Base-by-base conservation (phyloP, 2,329 filamentous ascomycete genomes). In the Sporothrix globosa region DNA sequence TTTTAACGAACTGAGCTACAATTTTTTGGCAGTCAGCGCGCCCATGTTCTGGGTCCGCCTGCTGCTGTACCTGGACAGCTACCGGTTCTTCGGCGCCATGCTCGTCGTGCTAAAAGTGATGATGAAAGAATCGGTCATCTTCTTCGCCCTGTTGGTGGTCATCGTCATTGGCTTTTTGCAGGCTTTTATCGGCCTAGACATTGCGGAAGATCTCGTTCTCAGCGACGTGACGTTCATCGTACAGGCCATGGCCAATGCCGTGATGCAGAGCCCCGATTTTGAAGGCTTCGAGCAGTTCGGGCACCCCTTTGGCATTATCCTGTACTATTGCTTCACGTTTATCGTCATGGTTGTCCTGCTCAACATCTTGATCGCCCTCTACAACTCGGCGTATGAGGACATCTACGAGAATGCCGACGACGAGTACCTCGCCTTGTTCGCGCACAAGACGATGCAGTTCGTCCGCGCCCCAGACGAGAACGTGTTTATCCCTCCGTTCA, bases 241-340 rank as follows among this genome's bases (percentile, higher is more conserved):
- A 14, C 88, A 92, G 77, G 87, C 91, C 50, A 96, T 96, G 92
- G 85, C 92, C 27, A 97, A 97, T 75, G 92, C 92, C 5, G 86
- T 99, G 69, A 93, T 99, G 89, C 91, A 94, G 78, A 92, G 89
- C 66, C 96, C 96, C 0, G 94, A 98, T 74, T 98, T 99, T 76
- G 84, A 81, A 5, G 92, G 91, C 0, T 98, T 98, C 77, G 93
- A 97, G 74, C 86, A 90, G 30, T 99, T 98, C 78, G 92, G 91
- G 27, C 93, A 92, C 14, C 96, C 96, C 0, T 99, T 97, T 79
- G 96, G 96, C 10, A 87, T 97, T 67, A 92, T 97, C 44, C 89
- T 99, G 11, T 99, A 99, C 83, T 99, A 99, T 82, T 88, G 96
- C 78, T 99, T 97, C 80, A 97, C 95, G 21, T 99, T 99, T 77